Evolutionary conservation across 306 rosid genomes (phyloP), one percentile per base, ranked within the genome.

Genomic region (Quercus wislizeni): DNA sequence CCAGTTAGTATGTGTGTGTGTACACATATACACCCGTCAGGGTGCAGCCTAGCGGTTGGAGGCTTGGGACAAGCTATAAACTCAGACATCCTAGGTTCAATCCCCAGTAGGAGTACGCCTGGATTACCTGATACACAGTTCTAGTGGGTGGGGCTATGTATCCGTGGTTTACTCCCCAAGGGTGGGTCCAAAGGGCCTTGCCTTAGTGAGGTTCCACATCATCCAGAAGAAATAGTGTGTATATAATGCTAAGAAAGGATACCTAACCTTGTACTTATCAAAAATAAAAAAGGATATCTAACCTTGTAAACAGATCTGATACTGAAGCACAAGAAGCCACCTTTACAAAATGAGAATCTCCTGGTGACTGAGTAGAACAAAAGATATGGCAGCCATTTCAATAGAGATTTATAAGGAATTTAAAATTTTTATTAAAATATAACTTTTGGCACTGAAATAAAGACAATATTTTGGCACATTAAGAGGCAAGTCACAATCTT

Each of bases 301-400:
- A 95, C 99, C 99, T 95, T 76, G 80, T 69, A 69, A 95, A 79
- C 30, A 93, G 76, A 90, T 91, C 99, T 61, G 93, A 87, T 51
- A 91, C 74, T 5, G 99, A 85, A 81, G 93, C 88, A 73, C 94
- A 90, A n/a, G 96, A 83, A 71, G 93, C 92, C 75, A 90, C 88
- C 91, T 73, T 93, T 86, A 95, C 82, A 86, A 89, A 68, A 77
- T 83, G 85, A 76, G 92, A 93, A 82, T 86, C 84, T 83, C 73
- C 55, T 0, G 87, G 69, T 11, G 85, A 78, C 98, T 93, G 91
- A 80, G 80, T 74, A 55, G 56, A 59, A 76, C 56, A 80, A 63
- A 89, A 61, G 87, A 81, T 46, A 82, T 12, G 61, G 51, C 54
- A 80, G 58, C 70, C 3, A 63, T 46, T 14, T 82, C 76, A 85